Conservation (phyloP, 306 rosid species). For the Betula pendula region DNA sequence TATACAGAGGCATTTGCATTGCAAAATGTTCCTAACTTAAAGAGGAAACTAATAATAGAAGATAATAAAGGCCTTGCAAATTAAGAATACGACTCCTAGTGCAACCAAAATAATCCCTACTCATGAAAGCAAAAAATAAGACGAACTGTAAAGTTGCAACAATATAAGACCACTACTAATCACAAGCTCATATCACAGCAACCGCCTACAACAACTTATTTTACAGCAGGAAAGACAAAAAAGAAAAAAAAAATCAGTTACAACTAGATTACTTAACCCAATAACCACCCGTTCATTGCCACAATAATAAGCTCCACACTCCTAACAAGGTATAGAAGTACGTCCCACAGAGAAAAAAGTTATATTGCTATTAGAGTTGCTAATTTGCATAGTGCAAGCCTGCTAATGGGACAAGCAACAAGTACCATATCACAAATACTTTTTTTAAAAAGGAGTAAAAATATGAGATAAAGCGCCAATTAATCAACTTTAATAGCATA, state of each 20-base stretch:
- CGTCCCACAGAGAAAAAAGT: not conserved
- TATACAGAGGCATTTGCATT: not conserved
- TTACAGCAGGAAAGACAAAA: not conserved
- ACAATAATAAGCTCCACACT: not conserved
- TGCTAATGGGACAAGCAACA: conserved; percentile 7
- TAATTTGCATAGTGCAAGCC: not conserved
- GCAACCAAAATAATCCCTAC: not conserved
- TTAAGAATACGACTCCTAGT: no score
- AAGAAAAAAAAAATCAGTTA: not conserved
- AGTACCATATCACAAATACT: conserved; percentile 21
- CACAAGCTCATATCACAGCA: conserved; percentile 9
- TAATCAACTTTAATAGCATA: not conserved
- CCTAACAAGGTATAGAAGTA: not conserved
- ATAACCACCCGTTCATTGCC: not conserved
- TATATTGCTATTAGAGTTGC: not conserved
- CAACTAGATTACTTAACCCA: not conserved
- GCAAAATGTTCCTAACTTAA: not conserved
- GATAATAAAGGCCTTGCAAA: not conserved
- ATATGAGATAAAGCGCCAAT: not conserved
- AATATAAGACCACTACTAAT: not conserved
- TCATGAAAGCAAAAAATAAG: not conserved
- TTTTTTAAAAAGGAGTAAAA: conserved; percentile 10
- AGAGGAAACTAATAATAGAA: not conserved
- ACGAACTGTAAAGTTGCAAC: not conserved
- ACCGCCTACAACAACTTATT: not conserved